phyloP scores from a whole-genome alignment of 768 basidiomycete genomes.

The Boletus reticulatus region DNA sequence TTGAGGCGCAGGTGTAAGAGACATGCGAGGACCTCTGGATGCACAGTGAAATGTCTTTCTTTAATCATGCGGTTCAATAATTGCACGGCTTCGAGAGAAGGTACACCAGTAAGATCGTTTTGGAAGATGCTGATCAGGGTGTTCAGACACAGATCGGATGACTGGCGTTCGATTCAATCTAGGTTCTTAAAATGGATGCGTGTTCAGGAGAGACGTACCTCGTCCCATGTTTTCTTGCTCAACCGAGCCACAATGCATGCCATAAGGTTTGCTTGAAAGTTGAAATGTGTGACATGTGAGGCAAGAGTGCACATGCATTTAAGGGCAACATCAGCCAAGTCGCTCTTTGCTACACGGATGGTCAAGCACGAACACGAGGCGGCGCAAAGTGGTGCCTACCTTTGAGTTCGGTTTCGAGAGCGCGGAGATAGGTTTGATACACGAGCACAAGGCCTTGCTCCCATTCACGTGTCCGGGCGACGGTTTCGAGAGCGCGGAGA shows the following conservation, averaged over 20 bases:
- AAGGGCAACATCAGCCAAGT: conserved; percentile 66
- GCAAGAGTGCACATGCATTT: conserved; percentile 87
- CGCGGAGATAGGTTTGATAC: conserved; percentile 87
- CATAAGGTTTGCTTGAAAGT: conserved; percentile 93
- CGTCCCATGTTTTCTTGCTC: conserved; percentile 86
- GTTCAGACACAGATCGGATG: conserved; percentile 81
- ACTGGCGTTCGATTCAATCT: conserved; percentile 42
- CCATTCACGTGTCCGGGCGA: conserved; percentile 86
- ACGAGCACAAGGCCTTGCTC: conserved; percentile 88
- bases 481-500: conserved; percentile 78
- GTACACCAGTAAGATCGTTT: conserved; percentile 72
- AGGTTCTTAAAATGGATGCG: conserved; percentile 2
- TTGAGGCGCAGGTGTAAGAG: conserved; percentile 84
- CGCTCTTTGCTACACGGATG: conserved; percentile 52
- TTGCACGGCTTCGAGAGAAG: conserved; percentile 87
- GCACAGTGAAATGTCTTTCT: conserved; percentile 85
- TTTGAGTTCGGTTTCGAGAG: conserved; percentile 85
- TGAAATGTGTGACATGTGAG: conserved; percentile 89
- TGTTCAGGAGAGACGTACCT: conserved; percentile 47
- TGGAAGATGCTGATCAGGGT: conserved; percentile 82
- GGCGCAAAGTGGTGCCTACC: conserved; percentile 35
- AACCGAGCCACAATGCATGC: conserved; percentile 78
- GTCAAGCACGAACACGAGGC: conserved; percentile 20
- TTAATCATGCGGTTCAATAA: conserved; percentile 95
- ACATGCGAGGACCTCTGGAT: conserved; percentile 84